Evolutionary conservation across 1,284 basidiomycete species (phyloP), one percentile per base, ranked within the genome.

Genomic region (Ceratobasidium sp.): DNA sequence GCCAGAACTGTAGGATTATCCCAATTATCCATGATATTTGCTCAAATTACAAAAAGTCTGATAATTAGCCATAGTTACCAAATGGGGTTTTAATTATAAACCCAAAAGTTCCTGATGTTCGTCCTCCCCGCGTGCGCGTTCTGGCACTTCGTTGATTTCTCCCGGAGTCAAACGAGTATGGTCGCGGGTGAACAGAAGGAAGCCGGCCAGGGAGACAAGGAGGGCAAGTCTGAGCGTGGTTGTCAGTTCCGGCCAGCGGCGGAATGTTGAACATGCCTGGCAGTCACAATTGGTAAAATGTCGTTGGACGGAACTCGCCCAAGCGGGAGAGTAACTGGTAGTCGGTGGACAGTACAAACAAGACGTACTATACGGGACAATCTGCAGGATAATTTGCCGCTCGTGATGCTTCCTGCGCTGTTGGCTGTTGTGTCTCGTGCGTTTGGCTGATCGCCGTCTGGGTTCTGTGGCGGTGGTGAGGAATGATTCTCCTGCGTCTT

Each of bases 111-210:
- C n/a, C n/a, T n/a, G n/a, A n/a, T n/a, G n/a, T 94, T 98, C 81
- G 87, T 98, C 66, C 88, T 98, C 2, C 97, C 97, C 6, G 87
- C 97, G 4, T 98, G 98, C 85, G 94, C 97, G 40, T 99, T 99
- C 85, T 99, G 97, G 97, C 97, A 99, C 86, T 99, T 99, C 85
- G 98, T 99, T 82, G 98, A 99, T 85, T 98, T 98, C 84, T 97
- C 96, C 48, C 99, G 97, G 97, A 97, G 97, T 82, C 96, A 98
- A 86, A 99, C 97, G 38, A 90, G 95, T 80, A 93, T 92, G 86
- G 88, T 99, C 79, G 89, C 90, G 73, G 95, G 95, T 12, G 94
- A 94, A 81, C 89, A 89, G 80, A 91, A 88, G 80, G 89, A 87
- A 48, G 89, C 82, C 17, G 86, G 90, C 77, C 94, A 96, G 82